Percentiles rank a stretch among this genome's conserved stretches.
Evolutionary conservation across 768 basidiomycete genomes (phyloP).

Genomic region (Tricholoma terreum): DNA sequence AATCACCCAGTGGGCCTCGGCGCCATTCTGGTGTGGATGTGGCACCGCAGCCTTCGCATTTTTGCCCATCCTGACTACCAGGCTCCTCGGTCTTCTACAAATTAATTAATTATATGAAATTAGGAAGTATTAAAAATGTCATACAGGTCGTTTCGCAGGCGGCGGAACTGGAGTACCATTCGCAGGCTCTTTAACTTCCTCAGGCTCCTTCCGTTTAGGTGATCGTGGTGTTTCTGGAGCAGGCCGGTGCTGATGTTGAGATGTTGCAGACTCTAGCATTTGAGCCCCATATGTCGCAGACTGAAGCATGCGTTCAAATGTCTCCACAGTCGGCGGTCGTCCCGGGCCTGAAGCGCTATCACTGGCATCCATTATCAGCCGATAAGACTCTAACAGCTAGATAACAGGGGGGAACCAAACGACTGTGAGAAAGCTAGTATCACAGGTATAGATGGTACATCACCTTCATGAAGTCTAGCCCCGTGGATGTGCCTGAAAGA

Average conservation of each 20-base stretch:
- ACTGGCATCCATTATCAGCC: slow-evolving; percentile 4
- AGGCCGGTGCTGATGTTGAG: slow-evolving; percentile 10
- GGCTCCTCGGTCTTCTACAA: slow-evolving; percentile 5
- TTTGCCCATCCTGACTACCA: slow-evolving; percentile 58
- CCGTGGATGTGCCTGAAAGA: slow-evolving; percentile 7
- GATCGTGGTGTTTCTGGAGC: slow-evolving; percentile 4
- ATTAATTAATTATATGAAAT: neutral
- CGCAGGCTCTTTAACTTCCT: slow-evolving; percentile 1
- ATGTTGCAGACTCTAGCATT: slow-evolving; percentile 41
- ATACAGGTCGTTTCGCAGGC: slow-evolving; percentile 16
- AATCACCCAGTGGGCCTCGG: slow-evolving; percentile 74
- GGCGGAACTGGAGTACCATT: slow-evolving; percentile 4
- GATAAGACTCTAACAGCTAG: slow-evolving; percentile 8
- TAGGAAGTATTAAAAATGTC: neutral
- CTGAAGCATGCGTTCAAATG: slow-evolving; percentile 41
- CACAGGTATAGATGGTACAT: neutral
- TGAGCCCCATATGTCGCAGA: slow-evolving; percentile 40
- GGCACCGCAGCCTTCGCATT: slow-evolving; percentile 76
- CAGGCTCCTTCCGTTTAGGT: slow-evolving; percentile 10
- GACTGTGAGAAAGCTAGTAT: slow-evolving; percentile 4
- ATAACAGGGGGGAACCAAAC: neutral
- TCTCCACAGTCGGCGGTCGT: slow-evolving; percentile 22
- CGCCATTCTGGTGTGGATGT: slow-evolving; percentile 89
- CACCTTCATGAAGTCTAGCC: slow-evolving; percentile 12
- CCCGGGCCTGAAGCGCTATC: slow-evolving; percentile 2